Evolutionary conservation across 139 green algal species (phyloP).

Genomic region (Chlorella sorokiniana): DNA sequence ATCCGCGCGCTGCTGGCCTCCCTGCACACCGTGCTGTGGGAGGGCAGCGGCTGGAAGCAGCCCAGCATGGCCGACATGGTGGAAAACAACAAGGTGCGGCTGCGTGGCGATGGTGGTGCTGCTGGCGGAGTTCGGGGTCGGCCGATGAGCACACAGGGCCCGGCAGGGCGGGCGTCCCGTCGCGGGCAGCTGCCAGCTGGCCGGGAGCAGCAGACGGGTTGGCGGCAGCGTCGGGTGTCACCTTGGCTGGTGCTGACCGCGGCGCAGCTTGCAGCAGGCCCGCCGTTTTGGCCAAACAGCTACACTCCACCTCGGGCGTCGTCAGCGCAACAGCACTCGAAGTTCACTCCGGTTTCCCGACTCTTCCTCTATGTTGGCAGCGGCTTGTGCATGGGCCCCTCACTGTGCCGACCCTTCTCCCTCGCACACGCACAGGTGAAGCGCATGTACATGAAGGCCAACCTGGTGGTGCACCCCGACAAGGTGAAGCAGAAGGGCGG

Average conservation of each 20-base stretch:
- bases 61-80: slow-evolving; percentile 86
- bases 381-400: too few species aligned
- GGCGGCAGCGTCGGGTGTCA: not conserved
- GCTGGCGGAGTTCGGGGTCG: too few species aligned
- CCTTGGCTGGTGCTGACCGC: not conserved
- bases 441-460: slow-evolving; percentile 88
- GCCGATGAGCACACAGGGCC: too few species aligned
- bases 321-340: too few species aligned
- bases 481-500: slow-evolving; percentile 92
- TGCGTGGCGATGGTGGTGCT: not conserved
- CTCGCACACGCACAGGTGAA: slow-evolving; percentile 59
- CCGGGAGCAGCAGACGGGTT: too few species aligned
- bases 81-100: slow-evolving; percentile 53
- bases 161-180: too few species aligned
- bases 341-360: too few species aligned
- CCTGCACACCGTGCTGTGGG: slow-evolving; percentile 90
- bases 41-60: slow-evolving; percentile 76
- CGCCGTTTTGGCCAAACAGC: not conserved
- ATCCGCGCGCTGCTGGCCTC: slow-evolving; percentile 85
- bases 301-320: too few species aligned
- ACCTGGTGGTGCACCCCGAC: slow-evolving; percentile 94
- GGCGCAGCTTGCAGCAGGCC: not conserved
- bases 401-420: not conserved
- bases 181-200: too few species aligned
- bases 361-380: too few species aligned